Percentiles rank a stretch among this genome's conserved stretches.
phyloP scores from a whole-genome alignment of 1,284 basidiomycete genomes.

The Cryptococcus sp. region DNA sequence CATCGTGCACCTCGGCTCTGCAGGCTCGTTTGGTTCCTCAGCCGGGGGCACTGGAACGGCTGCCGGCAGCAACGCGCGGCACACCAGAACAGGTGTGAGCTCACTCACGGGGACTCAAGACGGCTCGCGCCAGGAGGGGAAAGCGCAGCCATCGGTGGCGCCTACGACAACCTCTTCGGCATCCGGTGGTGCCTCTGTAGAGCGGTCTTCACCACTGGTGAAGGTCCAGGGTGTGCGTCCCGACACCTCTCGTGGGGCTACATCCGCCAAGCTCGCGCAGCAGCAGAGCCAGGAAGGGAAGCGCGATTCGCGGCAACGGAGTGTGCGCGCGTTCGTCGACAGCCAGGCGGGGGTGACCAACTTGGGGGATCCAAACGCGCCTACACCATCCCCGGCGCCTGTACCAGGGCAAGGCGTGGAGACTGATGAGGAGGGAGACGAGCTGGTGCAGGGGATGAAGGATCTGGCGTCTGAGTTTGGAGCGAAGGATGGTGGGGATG shows the following conservation, averaged over 20 bases:
- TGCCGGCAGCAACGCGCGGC: not conserved
- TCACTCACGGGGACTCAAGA: not conserved
- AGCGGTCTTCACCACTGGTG: no score
- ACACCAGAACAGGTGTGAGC: not conserved
- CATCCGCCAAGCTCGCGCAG: constrained; percentile 13
- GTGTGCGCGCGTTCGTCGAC: constrained; percentile 39
- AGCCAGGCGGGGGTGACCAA: constrained; percentile 37
- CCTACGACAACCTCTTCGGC: not conserved
- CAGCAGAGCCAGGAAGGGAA: constrained; percentile 10
- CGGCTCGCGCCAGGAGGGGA: not conserved
- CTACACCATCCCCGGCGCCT: constrained; percentile 28
- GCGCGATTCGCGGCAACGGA: constrained; percentile 15
- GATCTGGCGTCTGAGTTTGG: no score
- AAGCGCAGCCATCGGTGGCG: not conserved
- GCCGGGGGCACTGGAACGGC: constrained; percentile 2
- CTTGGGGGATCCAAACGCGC: constrained; percentile 39
- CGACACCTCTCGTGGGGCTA: not conserved
- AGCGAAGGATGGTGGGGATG: not conserved
- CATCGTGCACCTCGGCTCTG: constrained; percentile 33
- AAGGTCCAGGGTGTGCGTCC: no score
- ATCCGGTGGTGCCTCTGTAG: not conserved
- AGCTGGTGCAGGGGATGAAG: no score
- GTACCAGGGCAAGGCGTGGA: not conserved
- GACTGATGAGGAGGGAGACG: not conserved
- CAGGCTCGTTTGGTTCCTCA: constrained; percentile 16